Evolutionary conservation across 1,284 basidiomycete species (phyloP).

Genomic region (Neonothopanus nambi): DNA sequence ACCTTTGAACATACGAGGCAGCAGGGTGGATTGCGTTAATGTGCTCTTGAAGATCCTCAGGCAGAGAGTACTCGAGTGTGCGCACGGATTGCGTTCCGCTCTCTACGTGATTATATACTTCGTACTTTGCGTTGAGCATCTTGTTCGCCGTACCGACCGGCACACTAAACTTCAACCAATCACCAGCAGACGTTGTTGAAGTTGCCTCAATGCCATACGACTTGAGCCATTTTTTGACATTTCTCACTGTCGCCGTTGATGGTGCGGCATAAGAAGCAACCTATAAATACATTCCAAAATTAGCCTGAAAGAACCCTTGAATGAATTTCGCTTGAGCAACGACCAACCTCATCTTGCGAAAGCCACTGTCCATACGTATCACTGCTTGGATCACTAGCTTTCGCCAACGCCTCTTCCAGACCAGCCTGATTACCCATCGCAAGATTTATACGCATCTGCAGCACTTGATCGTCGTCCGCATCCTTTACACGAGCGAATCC

Average conservation of each 20-base stretch:
- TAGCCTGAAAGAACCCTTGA: neutral
- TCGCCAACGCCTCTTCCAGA: conserved; percentile 15
- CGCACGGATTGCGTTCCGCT: conserved; percentile 38
- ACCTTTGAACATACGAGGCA: conserved; percentile 1
- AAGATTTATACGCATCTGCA: conserved; percentile 19
- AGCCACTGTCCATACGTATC: conserved; percentile 48
- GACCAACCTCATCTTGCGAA: conserved; percentile 41
- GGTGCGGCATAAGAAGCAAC: conserved; percentile 38
- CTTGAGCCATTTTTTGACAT: conserved; percentile 47
- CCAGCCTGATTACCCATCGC: conserved; percentile 17
- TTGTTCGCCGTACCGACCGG: conserved; percentile 45
- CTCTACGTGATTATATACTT: conserved; percentile 36
- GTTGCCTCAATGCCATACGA: conserved; percentile 33
- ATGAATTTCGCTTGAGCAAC: neutral
- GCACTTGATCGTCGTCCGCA: conserved; percentile 10
- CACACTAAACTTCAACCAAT: conserved; percentile 45
- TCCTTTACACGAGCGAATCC: conserved; percentile 12
- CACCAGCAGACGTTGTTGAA: conserved; percentile 30
- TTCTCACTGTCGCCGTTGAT: conserved; percentile 35
- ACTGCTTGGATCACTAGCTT: conserved; percentile 25
- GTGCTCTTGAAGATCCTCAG: conserved; percentile 36
- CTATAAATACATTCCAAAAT: no score
- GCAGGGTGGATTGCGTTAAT: conserved; percentile 44
- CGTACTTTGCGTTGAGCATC: conserved; percentile 40
- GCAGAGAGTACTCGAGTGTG: conserved; percentile 43